Base-by-base conservation (phyloP, 352 stramenopile genomes). In the Phytopythium sindhum region DNA sequence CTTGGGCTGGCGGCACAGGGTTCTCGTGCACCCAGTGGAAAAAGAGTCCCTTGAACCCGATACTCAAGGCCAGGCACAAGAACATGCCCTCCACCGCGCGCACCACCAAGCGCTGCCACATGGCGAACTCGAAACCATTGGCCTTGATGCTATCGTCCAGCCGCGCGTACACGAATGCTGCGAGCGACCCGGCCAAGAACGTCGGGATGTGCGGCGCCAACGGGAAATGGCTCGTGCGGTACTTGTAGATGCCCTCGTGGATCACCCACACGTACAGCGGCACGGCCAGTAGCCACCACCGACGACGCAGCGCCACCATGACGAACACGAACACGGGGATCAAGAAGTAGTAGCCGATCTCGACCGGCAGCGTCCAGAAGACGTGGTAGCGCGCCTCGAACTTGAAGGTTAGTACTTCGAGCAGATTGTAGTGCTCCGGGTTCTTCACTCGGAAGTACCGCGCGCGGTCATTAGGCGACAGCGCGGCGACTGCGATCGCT, bases 321-420 rank as follows among this genome's bases (percentile, higher is more conserved):
- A 37, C 57, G 44, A 79, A 56, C 0, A 73, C 72, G 12, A 82
- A 69, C 5, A 74, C 37, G 17, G 74, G 74, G 21, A 82, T 73
- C 1, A 79, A 24, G 31, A 75, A 82, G 60, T 80, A 82, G 63
- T 77, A 79, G 37, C 48, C 48, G 37, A 82, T 79, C 62, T 82
- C 71, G 21, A 87, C 60, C 0, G 75, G 75, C 23, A 87, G 66
- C 21, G 78, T 77, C 78, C 78, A 87, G 31, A 87, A 75, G 0
- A 88, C 68, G 48, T 80, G 68, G 37, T 74, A 80, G 4, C 72
- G 76, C 26, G 67, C 71, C 19, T 69, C 52, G 9, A 63, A 65
- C 8, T 63, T 45, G 53, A 85, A 82, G 8, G 66, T 63, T 26
- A 85, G 72, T 26, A 80, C 75, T 19, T 78, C 72, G n/a, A 65